Evolutionary conservation across 768 basidiomycete species (phyloP).

Genomic region (Lactarius quietus): DNA sequence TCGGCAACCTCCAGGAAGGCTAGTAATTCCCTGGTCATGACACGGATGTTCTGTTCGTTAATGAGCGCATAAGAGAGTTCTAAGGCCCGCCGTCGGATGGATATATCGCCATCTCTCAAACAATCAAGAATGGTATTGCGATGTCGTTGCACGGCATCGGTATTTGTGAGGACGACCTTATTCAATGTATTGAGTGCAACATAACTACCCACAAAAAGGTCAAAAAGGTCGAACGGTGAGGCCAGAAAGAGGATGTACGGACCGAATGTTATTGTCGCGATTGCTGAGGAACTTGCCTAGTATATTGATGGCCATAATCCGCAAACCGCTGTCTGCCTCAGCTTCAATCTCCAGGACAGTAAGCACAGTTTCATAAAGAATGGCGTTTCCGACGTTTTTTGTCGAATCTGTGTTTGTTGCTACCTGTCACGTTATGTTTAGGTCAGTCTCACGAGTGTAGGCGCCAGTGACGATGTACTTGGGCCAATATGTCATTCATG

Average conservation of each 20-base stretch:
- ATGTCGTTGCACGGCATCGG: constrained; percentile 96
- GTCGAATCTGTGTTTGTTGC: constrained; percentile 98
- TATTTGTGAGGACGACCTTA: constrained; percentile 97
- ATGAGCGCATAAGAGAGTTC: constrained; percentile 97
- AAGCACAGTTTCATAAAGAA: constrained; percentile 95
- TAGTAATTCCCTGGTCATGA: constrained; percentile 87
- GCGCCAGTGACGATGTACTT: constrained; percentile 44
- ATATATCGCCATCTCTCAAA: constrained; percentile 97
- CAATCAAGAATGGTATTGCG: constrained; percentile 99
- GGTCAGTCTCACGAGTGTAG: neutral
- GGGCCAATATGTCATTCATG: constrained; percentile 98
- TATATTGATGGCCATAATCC: constrained; percentile 99
- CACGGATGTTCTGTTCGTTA: constrained; percentile 90
- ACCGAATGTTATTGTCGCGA: constrained; percentile 98
- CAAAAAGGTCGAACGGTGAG: neutral
- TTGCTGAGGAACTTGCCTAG: constrained; percentile 97
- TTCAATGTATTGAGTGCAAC: constrained; percentile 97
- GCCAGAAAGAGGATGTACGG: constrained; percentile 27
- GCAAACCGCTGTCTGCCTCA: constrained; percentile 90
- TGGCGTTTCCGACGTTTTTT: constrained; percentile 98
- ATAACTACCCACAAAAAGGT: constrained; percentile 52
- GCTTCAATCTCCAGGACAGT: constrained; percentile 82
- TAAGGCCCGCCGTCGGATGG: constrained; percentile 92
- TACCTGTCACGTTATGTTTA: constrained; percentile 49
- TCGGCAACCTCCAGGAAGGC: constrained; percentile 98